Evolutionary conservation across 257 asterid species (phyloP), one percentile per base, ranked within the genome.

Genomic region (Primulina eburnea): DNA sequence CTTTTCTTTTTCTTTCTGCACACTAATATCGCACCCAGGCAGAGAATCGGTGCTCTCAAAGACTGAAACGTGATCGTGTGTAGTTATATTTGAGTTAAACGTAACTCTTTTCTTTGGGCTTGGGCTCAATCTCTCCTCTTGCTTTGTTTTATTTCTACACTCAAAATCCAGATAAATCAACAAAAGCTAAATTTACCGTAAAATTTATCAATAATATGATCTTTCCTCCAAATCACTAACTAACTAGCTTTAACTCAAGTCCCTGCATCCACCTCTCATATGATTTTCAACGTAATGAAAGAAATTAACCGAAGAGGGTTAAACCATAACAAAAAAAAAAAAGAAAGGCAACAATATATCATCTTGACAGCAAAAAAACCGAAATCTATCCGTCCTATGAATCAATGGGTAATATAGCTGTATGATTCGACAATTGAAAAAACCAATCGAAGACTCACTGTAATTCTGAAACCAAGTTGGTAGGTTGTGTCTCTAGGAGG

Each of bases 51-150:
- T 68, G 70, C 96, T 89, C 34, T 82, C 97, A 59, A 65, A 40
- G 53, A 83, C 59, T 16, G 86, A 61, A 62, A 85, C 88, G 74
- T 82, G 97, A 75, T 89, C 89, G 18, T 89, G 87, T 0, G 93
- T 84, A 0, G 84, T 89, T 63, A 94, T 71, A 18, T 89, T 88
- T n/a, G 96, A 78, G 81, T 91, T 78, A 70, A 94, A 94, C 24
- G 96, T 91, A 50, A 94, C 99, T 75, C 83, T 82, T 74, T 89
- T 91, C 72, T 76, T 87, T 37, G 84, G 79, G 77, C 91, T 81
- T 10, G 82, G 75, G 69, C 80, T 82, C 72, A 58, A 73, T 67
- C 78, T 84, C 68, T 87, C 90, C 77, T 83, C 90, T 29, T 66
- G 88, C 82, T 85, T 90, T 18, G 83, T 67, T 69, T 76, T 73